A percentile compares a stretch with the other conserved stretches of the same genome.
phyloP scores from a whole-genome alignment of 2,329 filamentous ascomycete species.

The Trichoderma sp. region DNA sequence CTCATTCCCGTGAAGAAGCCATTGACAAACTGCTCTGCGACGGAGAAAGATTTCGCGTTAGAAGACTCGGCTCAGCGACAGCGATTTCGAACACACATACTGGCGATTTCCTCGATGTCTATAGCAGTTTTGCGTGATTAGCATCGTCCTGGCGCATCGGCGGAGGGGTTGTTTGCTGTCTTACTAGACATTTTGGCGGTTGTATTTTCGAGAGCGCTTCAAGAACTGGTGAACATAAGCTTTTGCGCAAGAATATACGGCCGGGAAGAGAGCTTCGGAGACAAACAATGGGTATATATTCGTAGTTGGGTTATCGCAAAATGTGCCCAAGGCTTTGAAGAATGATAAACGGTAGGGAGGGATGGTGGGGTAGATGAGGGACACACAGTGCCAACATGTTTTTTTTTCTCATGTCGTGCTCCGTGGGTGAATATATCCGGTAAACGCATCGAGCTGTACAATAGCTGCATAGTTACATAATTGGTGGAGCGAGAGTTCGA shows the following conservation, averaged over 20 bases:
- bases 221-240: neutral
- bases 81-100: conserved; percentile 36
- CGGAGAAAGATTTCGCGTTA: conserved; percentile 1
- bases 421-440: neutral
- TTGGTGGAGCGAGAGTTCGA: conserved; percentile 26
- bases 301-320: conserved; percentile 34
- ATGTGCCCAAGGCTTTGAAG: conserved; percentile 31
- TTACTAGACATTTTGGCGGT: conserved; percentile 36
- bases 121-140: conserved; percentile 23
- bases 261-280: neutral
- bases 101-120: conserved; percentile 49
- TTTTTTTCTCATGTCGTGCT: conserved; percentile 28
- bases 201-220: neutral
- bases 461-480: conserved; percentile 30
- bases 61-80: neutral
- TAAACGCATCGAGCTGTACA: conserved; percentile 10
- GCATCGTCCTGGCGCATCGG: conserved; percentile 21
- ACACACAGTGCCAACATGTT: conserved; percentile 36
- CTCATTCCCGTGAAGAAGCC: conserved; percentile 72
- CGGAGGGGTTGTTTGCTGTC: conserved; percentile 21
- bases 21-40: conserved; percentile 76
- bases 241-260: neutral
- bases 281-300: neutral
- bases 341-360: conserved; percentile 25
- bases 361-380: conserved; percentile 34